Evolutionary conservation across 23 red algal genomes (phyloP), one percentile per base, ranked within the genome.

Genomic region (Gracilaria domingensis): DNA sequence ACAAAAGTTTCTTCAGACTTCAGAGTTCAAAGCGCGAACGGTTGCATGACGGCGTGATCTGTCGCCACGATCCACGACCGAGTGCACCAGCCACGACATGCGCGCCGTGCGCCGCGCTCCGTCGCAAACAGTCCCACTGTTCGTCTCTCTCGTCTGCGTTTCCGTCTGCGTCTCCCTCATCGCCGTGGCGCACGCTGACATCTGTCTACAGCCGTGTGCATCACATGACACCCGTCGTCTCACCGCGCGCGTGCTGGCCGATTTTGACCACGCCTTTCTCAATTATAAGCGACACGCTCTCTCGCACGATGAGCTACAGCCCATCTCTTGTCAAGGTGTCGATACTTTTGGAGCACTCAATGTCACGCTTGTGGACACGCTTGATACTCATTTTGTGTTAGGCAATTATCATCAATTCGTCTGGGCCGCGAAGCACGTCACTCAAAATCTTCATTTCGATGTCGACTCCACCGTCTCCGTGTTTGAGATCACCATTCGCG

Each of bases 401-500:
- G 47, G 61, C 66, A 45, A 86, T 24, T 88, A 73, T 42, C 39
- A 20, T n/a, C 69, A 38, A 18, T 91, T 85, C 20, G 72, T 79
- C 4, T 40, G 25, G 1, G 85, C 82, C 17, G 65, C 59, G 12
- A 76, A 77, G 59, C 65, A 86, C 36, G 66, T 93, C 0, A 34
- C 71, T 0, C 72, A 58, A 12, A 21, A 49, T 6, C 88, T 75
- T 5, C 32, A 44, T 37, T 91, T 91, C 48, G 48, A 80, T 30
- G 28, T 81, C 47, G 47, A 66, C 24, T 44, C 50, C 35, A 81
- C 65, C 32, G 95, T 96, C 30, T 80, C 47, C 20, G 80, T 96
- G 28, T 96, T 96, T 70, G 95, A 96, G 77, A 92, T 71, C 37
- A 93, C 51, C 28, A 96, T 96, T 64, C 95, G 95, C 29, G 83